Base-by-base conservation (phyloP, 331 rosid genomes). In the Malus hybrid region DNA sequence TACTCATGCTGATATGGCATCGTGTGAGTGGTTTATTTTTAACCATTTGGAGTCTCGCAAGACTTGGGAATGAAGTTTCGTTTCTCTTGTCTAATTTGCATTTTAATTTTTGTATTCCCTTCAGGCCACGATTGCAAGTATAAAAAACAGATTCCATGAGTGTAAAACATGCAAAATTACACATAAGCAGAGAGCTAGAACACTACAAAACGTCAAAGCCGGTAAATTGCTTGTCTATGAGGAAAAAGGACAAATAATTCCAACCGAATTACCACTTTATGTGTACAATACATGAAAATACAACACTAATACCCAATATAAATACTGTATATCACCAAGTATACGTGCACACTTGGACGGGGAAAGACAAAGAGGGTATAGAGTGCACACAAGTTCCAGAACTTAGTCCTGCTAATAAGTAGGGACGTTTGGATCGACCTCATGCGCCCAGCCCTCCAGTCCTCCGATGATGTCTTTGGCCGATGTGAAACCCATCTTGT, bases 401-500 rank as follows among this genome's bases (percentile, higher is more conserved):
- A 29, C 22, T n/a, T 32, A 13, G 14, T 29, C 28, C n/a, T 1
- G 28, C 85, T 92, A 94, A 83, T 92, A 92, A 27, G 90, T 83
- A 16, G 97, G 97, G 63, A 90, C 89, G 44, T 76, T 83, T 34
- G 97, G 89, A 72, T 95, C 97, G 56, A 92, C 97, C 61, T 92
- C 91, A 0, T 81, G 73, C 7, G 92, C 83, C 97, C 99, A 95
- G 69, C 93, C 86, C 76, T 90, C 99, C 36, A 90, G 34, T 22
- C 99, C 99, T n/a, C 97, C 97, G 42, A 88, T 77, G 57, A 95
- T 89, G 76, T 92, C 97, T 83, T 80, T 95, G 74, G 97, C 96
- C 66, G 91, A 90, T 57, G 77, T 52, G 70, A 87, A 90, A 29
- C 97, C 97, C 86, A 78, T 68, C 77, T 87, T 88, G 69, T 88